Percentiles rank a stretch among this genome's conserved stretches.
Evolutionary conservation across 2,329 filamentous ascomycete species (phyloP).

Genomic region (Purpureocillium lavendulum): DNA sequence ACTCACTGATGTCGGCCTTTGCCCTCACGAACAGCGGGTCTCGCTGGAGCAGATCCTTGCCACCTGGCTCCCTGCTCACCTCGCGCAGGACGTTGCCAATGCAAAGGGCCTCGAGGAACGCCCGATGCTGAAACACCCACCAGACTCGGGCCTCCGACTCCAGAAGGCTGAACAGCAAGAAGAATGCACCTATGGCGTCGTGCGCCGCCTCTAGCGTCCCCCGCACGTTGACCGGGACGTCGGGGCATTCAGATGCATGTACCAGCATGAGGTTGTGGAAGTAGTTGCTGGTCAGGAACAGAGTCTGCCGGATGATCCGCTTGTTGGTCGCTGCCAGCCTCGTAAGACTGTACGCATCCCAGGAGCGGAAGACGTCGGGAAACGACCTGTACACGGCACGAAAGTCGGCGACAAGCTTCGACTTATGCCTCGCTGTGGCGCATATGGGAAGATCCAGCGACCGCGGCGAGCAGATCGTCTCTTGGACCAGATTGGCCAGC

Average conservation of each 20-base stretch:
- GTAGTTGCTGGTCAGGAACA: conserved; percentile 76
- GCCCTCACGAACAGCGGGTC: conserved; percentile 55
- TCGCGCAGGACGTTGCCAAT: conserved; percentile 54
- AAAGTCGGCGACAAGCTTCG: conserved; percentile 62
- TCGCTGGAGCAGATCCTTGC: conserved; percentile 34
- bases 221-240: conserved; percentile 56
- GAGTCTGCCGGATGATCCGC: conserved; percentile 62
- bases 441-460: conserved; percentile 67
- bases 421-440: conserved; percentile 58
- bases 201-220: conserved; percentile 68
- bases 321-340: conserved; percentile 51
- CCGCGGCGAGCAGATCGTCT: conserved; percentile 65
- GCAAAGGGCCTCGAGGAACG: conserved; percentile 67
- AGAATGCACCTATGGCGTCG: conserved; percentile 66
- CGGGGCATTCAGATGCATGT: conserved; percentile 59
- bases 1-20: conserved; percentile 51
- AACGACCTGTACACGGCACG: conserved; percentile 65
- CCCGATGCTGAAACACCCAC: conserved; percentile 79
- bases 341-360: conserved; percentile 52
- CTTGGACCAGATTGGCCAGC: conserved; percentile 69
- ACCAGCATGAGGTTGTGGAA: conserved; percentile 77
- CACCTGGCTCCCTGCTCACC: conserved; percentile 34
- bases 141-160: conserved; percentile 67
- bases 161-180: conserved; percentile 61
- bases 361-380: conserved; percentile 60